Percentiles rank a stretch among this genome's conserved stretches.
phyloP scores from a whole-genome alignment of 192 early-diverging fungal species.

The Jimgerdemannia lactiflua region DNA sequence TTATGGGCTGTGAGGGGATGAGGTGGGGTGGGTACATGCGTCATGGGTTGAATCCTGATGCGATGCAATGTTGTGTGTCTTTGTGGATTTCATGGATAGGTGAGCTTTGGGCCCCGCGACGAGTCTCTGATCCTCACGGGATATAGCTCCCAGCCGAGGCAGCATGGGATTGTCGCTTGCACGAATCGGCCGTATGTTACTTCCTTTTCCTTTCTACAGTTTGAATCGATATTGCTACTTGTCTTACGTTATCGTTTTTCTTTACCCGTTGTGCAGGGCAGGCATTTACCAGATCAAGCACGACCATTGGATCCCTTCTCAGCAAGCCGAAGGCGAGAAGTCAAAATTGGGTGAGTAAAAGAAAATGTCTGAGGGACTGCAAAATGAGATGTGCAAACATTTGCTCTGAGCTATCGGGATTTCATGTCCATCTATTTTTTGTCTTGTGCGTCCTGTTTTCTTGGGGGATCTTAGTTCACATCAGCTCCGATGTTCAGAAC shows the following conservation, averaged over 20 bases:
- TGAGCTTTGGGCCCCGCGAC: constrained; percentile 16
- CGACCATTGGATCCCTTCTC: constrained; percentile 26
- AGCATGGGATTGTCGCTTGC: constrained; percentile 63
- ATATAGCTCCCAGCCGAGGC: constrained; percentile 52
- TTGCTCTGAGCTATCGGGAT: no score
- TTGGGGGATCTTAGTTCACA: not conserved
- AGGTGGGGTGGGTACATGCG: not conserved
- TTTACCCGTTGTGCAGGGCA: no score
- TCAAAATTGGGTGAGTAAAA: not conserved
- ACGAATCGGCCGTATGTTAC: constrained; percentile 52
- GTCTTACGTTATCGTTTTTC: no score
- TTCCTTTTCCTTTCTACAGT: no score
- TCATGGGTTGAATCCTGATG: no score
- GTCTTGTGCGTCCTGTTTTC: no score
- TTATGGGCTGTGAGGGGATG: not conserved
- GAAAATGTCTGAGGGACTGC: no score
- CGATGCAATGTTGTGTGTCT: no score
- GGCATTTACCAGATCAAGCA: constrained; percentile 53
- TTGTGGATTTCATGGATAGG: no score
- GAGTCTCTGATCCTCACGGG: constrained; percentile 63
- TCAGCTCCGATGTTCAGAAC: constrained; percentile 1
- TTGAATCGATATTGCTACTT: no score
- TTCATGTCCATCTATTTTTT: no score
- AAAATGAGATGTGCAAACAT: no score
- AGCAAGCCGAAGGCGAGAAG: not conserved